Conservation (phyloP, 345 rosid genomes). For the Pistacia vera region DNA sequence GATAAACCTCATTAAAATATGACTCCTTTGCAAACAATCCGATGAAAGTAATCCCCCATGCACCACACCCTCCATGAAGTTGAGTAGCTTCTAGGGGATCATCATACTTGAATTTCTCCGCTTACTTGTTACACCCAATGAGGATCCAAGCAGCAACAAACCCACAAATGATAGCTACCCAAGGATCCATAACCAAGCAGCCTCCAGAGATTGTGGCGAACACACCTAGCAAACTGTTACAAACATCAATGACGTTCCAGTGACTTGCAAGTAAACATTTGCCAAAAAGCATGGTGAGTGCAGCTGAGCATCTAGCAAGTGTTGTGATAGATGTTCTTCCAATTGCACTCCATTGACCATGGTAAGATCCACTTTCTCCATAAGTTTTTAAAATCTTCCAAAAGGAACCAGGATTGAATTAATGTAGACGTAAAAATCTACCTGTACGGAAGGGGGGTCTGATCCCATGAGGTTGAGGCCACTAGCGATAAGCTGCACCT, state of each 20-base stretch:
- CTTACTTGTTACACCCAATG: constrained; percentile 52
- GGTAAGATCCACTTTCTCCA: no score
- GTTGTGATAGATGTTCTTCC: constrained; percentile 30
- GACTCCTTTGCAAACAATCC: constrained; percentile 35
- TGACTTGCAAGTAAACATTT: constrained; percentile 50
- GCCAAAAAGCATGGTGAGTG: constrained; percentile 58
- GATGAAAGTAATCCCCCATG: no score
- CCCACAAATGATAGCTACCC: constrained; percentile 54
- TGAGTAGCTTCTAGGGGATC: constrained; percentile 66
- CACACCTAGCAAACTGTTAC: constrained; percentile 63
- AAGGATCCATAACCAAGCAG: constrained; percentile 56
- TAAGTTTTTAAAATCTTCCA: no score
- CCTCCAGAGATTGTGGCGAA: constrained; percentile 59
- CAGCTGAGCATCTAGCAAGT: constrained; percentile 55
- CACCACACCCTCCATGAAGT: constrained; percentile 45
- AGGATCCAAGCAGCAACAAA: constrained; percentile 56
- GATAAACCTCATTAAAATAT: constrained; percentile 44
- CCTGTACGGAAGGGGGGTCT: no score
- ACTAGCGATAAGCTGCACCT: no score
- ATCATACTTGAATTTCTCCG: constrained; percentile 46
- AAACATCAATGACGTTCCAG: constrained; percentile 67
- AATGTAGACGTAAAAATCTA: no score
- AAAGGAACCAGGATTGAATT: no score
- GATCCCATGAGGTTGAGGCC: no score
- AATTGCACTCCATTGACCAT: no score